phyloP scores from a whole-genome alignment of 345 rosid genomes.

The Moricandia moricandioides region DNA sequence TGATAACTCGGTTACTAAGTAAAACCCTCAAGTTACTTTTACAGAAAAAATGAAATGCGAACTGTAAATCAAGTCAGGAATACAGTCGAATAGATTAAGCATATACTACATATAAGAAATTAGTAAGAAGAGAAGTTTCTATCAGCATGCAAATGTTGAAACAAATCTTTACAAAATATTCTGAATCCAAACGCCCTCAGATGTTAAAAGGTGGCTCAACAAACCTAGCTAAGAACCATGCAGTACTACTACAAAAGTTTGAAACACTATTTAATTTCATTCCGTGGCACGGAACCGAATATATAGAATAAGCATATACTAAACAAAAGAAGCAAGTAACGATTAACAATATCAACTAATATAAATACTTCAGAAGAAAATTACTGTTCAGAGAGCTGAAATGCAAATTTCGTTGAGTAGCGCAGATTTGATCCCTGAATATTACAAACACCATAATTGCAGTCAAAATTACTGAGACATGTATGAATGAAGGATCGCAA shows the following conservation, averaged over 20 bases:
- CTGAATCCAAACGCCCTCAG: neutral
- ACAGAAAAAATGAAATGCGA: neutral
- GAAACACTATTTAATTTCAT: slow-evolving; percentile 6
- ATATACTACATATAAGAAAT: neutral
- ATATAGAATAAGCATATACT: neutral
- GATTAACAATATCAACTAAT: neutral
- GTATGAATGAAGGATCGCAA: neutral
- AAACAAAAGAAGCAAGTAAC: neutral
- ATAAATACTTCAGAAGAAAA: slow-evolving; percentile 18
- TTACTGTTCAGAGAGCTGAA: slow-evolving; percentile 73
- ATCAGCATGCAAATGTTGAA: slow-evolving; percentile 11
- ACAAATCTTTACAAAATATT: slow-evolving; percentile 10
- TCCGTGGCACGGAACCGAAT: neutral
- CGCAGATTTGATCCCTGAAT: slow-evolving; percentile 75
- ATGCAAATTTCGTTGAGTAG: slow-evolving; percentile 79
- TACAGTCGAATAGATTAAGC: neutral
- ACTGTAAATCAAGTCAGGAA: slow-evolving; percentile 1
- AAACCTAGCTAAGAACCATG: slow-evolving; percentile 14
- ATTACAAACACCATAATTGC: slow-evolving; percentile 1
- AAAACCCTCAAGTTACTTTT: neutral
- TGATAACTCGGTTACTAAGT: neutral
- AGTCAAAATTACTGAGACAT: slow-evolving; percentile 1
- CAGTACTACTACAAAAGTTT: neutral
- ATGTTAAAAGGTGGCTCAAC: neutral
- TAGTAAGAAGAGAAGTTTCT: neutral